Evolutionary conservation across 2,329 filamentous ascomycete genomes (phyloP).

Genomic region (Nothopassalora personata): DNA sequence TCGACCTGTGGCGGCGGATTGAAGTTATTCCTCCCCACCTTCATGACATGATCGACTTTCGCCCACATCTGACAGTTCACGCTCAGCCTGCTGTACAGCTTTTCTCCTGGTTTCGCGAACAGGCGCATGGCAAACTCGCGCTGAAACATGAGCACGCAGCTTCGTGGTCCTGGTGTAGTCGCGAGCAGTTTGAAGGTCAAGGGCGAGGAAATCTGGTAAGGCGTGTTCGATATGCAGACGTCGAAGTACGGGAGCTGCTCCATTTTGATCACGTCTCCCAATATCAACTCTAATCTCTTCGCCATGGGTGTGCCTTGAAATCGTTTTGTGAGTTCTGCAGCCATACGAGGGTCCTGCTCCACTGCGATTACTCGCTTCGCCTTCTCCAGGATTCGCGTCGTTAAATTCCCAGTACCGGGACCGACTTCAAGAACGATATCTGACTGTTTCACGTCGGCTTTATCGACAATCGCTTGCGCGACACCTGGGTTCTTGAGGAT

Average conservation of each 20-base stretch:
- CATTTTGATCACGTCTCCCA: constrained; percentile 87
- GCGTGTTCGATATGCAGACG: constrained; percentile 76
- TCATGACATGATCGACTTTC: constrained; percentile 69
- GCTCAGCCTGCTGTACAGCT: constrained; percentile 81
- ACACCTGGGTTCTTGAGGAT: constrained; percentile 91
- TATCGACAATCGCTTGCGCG: constrained; percentile 74
- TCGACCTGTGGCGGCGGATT: constrained; percentile 91
- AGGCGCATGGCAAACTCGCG: constrained; percentile 88
- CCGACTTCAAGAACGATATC: constrained; percentile 88
- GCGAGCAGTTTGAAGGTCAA: constrained; percentile 86
- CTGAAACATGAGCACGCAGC: constrained; percentile 92
- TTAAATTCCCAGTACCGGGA: constrained; percentile 83
- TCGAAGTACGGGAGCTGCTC: constrained; percentile 73
- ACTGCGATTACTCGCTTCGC: constrained; percentile 80
- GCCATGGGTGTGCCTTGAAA: constrained; percentile 84
- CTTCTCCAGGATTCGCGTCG: constrained; percentile 80
- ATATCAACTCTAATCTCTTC: constrained; percentile 76
- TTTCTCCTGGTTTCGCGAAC: constrained; percentile 80
- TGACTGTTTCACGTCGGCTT: constrained; percentile 83
- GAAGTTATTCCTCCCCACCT: constrained; percentile 95
- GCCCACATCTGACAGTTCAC: constrained; percentile 95
- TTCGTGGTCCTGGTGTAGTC: constrained; percentile 72
- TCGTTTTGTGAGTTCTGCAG: constrained; percentile 86
- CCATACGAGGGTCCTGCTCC: constrained; percentile 94
- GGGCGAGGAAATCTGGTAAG: constrained; percentile 78